phyloP scores from a whole-genome alignment of 2,329 filamentous ascomycete species.

The Xylariaceae sp. region DNA sequence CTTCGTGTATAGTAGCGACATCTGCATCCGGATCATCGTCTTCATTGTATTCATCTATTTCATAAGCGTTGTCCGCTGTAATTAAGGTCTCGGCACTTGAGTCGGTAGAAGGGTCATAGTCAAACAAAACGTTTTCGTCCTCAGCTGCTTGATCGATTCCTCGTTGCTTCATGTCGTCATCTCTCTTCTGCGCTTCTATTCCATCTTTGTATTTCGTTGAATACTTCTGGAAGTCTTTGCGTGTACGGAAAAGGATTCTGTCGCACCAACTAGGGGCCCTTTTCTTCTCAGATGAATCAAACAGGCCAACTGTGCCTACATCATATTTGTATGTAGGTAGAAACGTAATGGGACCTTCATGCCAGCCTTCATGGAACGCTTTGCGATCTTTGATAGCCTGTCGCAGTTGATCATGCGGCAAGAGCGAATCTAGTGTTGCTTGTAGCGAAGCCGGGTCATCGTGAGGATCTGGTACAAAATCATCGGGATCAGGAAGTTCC shows the following conservation, averaged over 20 bases:
- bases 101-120: conserved; percentile 83
- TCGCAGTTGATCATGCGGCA: conserved; percentile 84
- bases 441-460: conserved; percentile 83
- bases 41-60: conserved; percentile 57
- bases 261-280: conserved; percentile 96
- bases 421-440: conserved; percentile 78
- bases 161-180: conserved; percentile 79
- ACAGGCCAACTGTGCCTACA: conserved; percentile 83
- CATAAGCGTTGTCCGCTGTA: conserved; percentile 42
- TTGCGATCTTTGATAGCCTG: conserved; percentile 71
- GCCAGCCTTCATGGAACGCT: conserved; percentile 87
- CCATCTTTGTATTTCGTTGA: conserved; percentile 59
- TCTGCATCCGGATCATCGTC: conserved; percentile 44
- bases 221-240: conserved; percentile 63
- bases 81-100: conserved; percentile 41
- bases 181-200: conserved; percentile 63
- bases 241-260: conserved; percentile 81
- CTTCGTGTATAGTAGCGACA: conserved; percentile 54
- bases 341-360: conserved; percentile 82
- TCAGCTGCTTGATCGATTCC: conserved; percentile 70
- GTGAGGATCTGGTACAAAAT: conserved; percentile 62
- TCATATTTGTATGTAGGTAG: conserved; percentile 98
- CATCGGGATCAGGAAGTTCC: conserved; percentile 58
- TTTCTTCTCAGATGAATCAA: conserved; percentile 93
- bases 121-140: conserved; percentile 81